Conservation (phyloP, 2,329 filamentous ascomycete species). For the Aspergillus thermomutatus region DNA sequence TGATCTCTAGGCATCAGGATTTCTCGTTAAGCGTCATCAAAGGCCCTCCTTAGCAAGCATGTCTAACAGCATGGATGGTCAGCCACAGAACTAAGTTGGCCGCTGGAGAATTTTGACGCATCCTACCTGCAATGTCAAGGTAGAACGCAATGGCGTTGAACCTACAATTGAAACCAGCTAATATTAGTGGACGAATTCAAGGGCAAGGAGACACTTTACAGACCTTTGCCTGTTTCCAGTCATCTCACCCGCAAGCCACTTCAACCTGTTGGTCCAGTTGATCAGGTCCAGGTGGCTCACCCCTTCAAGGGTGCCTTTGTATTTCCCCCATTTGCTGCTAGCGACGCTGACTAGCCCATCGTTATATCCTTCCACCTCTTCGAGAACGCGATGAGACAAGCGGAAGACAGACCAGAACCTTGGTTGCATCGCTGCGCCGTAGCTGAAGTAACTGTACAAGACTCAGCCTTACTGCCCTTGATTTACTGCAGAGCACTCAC, state of each 20-base stretch:
- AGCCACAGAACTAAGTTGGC: conserved; percentile 5
- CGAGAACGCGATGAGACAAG: conserved; percentile 54
- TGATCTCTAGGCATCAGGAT: conserved; percentile 17
- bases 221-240: conserved; percentile 55
- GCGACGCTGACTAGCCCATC: conserved; percentile 61
- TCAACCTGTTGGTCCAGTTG: conserved; percentile 63
- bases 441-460: conserved; percentile 55
- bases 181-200: background rate
- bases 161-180: conserved; percentile 32
- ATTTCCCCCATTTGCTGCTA: conserved; percentile 60
- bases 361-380: conserved; percentile 55
- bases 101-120: background rate
- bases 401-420: conserved; percentile 56
- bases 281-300: conserved; percentile 64
- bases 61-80: conserved; percentile 33
- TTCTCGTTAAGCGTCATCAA: conserved; percentile 21
- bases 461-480: conserved; percentile 7
- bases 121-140: conserved; percentile 62
- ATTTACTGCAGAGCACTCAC: conserved; percentile 24
- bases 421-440: conserved; percentile 57
- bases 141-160: conserved; percentile 65
- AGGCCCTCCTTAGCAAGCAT: conserved; percentile 68
- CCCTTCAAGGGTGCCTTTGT: conserved; percentile 61
- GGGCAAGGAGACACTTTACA: conserved; percentile 10
- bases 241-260: conserved; percentile 56